Base-by-base conservation (phyloP, 495 filamentous ascomycete genomes). In the Aspergillus cavernicola region DNA sequence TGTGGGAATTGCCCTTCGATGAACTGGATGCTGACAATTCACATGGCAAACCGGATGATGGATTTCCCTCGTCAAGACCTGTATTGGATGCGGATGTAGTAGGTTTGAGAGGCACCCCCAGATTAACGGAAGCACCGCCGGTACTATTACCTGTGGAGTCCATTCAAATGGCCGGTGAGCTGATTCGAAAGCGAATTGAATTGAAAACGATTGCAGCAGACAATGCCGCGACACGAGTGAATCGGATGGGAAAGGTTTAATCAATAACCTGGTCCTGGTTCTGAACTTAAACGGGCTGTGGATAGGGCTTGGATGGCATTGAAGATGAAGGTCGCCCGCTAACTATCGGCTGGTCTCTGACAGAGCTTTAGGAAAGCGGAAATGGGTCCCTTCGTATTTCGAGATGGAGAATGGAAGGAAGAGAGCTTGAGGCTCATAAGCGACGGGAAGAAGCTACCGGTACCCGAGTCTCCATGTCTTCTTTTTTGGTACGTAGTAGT, bases 91-190 rank as follows among this genome's bases (percentile, higher is more conserved):
- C 26, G 6, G 52, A 38, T 19, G 15, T 39, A 53, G 50, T 19
- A 11, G 38, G 19, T 16, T 52, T 52, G 20, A 31, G 15, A 35
- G 42, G n/a, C 10, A 48, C 23, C 8, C 24, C 20, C 24, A 29
- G 22, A 48, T 62, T 53, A 48, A 23, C 76, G 31, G 73, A 78
- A 7, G 81, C 85, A 45, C 79, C 37, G 28, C 50, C n/a, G 33
- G 33, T 55, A 35, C 33, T 59, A 13, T 46, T 57, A 39, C 19
- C 19, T 16, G 23, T 33, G 24, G 24, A 13, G 6, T 46, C 56
- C 51, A 54, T 58, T 24, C 10, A 2, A 18, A 10, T 28, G 6
- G 6, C 16, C 8, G n/a, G 32, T 1, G 3, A 37, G 22, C 0
- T 24, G 6, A 10, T 6, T 8, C 19, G 32, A 13, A n/a, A 24